phyloP scores from a whole-genome alignment of 148 eudicot species.

The Suaeda aralocaspica region DNA sequence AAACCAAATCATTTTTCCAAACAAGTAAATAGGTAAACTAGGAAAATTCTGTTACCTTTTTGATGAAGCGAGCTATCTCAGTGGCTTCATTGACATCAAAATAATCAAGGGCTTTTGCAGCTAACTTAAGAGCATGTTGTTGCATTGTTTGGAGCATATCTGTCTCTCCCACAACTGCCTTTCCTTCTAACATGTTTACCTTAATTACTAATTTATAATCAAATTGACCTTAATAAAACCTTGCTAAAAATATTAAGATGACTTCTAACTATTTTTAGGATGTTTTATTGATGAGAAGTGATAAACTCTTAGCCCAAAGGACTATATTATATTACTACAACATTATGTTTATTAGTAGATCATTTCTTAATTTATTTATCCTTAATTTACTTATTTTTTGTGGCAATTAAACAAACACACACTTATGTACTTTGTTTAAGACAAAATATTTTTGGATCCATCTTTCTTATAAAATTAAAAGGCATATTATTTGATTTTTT shows the following conservation, averaged over 20 bases:
- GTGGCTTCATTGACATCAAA: conserved; percentile 78
- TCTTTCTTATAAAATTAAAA: not conserved
- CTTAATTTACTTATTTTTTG: not conserved
- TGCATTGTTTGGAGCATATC: conserved; percentile 77
- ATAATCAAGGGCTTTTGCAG: conserved; percentile 73
- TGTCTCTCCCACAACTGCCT: conserved; percentile 66
- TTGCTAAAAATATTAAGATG: not conserved
- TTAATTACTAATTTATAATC: not conserved
- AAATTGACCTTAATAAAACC: not conserved
- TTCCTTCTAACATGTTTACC: conserved; percentile 64
- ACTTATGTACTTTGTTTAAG: conserved; percentile 5
- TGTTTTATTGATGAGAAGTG: not conserved
- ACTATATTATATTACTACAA: not conserved
- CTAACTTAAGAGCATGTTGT: conserved; percentile 59
- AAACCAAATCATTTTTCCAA: no score
- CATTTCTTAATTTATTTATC: no score
- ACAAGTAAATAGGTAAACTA: not conserved
- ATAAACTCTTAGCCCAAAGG: not conserved
- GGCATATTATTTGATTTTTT: not conserved
- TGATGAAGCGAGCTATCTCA: conserved; percentile 72
- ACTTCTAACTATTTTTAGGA: not conserved
- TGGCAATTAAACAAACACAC: conserved; percentile 20
- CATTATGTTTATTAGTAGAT: no score
- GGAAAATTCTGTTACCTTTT: conserved; percentile 40
- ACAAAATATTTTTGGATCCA: conserved; percentile 16